Evolutionary conservation across 768 basidiomycete species (phyloP).

Genomic region (Xerocomellus intermedius): DNA sequence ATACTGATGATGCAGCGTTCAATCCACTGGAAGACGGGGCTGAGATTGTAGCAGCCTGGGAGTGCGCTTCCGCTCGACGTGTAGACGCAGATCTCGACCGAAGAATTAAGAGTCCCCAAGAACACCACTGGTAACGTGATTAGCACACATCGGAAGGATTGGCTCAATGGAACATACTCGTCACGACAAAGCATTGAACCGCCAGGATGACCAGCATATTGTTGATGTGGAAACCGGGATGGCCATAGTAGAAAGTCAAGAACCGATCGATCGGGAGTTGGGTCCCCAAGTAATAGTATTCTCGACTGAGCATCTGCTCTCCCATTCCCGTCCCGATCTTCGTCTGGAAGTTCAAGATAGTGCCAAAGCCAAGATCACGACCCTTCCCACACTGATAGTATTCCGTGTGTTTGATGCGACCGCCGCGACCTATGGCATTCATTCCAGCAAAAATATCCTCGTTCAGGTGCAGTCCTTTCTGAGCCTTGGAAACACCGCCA

Average conservation of each 20-base stretch:
- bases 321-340: slow-evolving; percentile 99
- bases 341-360: slow-evolving; percentile 98
- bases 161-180: slow-evolving; percentile 53
- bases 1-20: slow-evolving; percentile 95
- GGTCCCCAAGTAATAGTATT: slow-evolving; percentile 98
- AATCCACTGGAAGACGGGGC: slow-evolving; percentile 95
- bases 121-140: slow-evolving; percentile 70
- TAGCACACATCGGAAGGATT: slow-evolving; percentile 10
- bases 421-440: slow-evolving; percentile 96
- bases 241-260: slow-evolving; percentile 99
- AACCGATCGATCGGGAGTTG: slow-evolving; percentile 98
- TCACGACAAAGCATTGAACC: slow-evolving; percentile 92
- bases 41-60: slow-evolving; percentile 92
- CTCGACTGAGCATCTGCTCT: slow-evolving; percentile 98
- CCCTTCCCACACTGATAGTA: slow-evolving; percentile 99
- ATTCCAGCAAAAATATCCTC: slow-evolving; percentile 99
- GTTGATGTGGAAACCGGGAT: slow-evolving; percentile 99
- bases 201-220: slow-evolving; percentile 98
- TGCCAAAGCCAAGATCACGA: slow-evolving; percentile 97
- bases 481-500: slow-evolving; percentile 97
- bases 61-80: slow-evolving; percentile 67
- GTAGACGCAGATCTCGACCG: slow-evolving; percentile 79
- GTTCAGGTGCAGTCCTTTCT: slow-evolving; percentile 98
- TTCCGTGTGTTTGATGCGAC: slow-evolving; percentile 97
- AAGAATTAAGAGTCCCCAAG: slow-evolving; percentile 87